Percentiles rank a stretch among this genome's conserved stretches.
Evolutionary conservation across 1,284 basidiomycete species (phyloP).

Genomic region (Tilletia indica): DNA sequence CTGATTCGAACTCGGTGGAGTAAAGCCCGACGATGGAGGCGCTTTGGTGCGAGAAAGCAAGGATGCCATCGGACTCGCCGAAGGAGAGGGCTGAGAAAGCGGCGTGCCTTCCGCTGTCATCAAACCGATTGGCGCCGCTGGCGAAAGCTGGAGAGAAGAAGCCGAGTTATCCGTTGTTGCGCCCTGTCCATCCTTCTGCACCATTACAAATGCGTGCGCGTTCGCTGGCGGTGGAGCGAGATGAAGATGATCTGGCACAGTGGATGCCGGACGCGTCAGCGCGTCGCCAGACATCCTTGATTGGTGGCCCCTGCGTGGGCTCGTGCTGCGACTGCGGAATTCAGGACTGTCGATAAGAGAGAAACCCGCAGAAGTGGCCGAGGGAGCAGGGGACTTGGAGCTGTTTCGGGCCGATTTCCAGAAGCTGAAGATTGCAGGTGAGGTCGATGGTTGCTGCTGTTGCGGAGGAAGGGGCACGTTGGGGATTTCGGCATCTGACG

Average conservation of each 20-base stretch:
- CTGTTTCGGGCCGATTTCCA: background rate
- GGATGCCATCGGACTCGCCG: slow-evolving; percentile 6
- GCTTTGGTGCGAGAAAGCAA: slow-evolving; percentile 5
- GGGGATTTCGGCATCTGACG: too few species aligned
- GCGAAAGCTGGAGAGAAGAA: background rate
- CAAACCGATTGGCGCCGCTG: background rate
- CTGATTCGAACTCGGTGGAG: slow-evolving; percentile 8
- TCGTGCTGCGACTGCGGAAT: slow-evolving; percentile 13
- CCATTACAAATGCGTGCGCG: background rate
- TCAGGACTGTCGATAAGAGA: slow-evolving; percentile 12
- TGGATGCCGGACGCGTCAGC: background rate
- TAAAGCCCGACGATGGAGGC: background rate
- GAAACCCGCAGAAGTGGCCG: background rate
- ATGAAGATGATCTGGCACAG: background rate
- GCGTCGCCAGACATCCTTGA: background rate
- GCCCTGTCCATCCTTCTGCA: too few species aligned
- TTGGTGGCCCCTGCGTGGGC: background rate
- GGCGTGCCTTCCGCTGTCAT: background rate
- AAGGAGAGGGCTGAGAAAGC: too few species aligned
- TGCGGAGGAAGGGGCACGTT: too few species aligned
- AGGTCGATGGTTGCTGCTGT: background rate
- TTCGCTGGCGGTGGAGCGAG: slow-evolving; percentile 9
- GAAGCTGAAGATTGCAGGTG: slow-evolving; percentile 16
- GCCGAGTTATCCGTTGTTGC: too few species aligned
- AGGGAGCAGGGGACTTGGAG: slow-evolving; percentile 12